A percentile compares a stretch with the other conserved stretches of the same genome.
Evolutionary conservation across 2,329 filamentous ascomycete genomes (phyloP).

Genomic region (Colletotrichum filicis): DNA sequence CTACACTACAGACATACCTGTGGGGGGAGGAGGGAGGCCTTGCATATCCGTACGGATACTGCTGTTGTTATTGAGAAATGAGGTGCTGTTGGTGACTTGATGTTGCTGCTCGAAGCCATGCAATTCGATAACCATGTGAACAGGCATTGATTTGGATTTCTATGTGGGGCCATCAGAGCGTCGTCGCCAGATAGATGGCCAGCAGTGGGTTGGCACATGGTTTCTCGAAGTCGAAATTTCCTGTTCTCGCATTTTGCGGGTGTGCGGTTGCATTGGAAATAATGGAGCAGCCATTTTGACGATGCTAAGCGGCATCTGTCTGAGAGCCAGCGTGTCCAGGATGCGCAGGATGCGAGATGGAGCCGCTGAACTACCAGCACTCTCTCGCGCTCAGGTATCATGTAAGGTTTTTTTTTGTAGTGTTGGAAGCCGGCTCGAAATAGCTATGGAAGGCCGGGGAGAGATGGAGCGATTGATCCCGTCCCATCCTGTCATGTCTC

Average conservation of each 20-base stretch:
- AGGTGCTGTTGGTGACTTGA: not conserved
- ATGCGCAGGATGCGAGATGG: constrained; percentile 22
- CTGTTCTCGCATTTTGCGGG: constrained; percentile 16
- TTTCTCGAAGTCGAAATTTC: constrained; percentile 7
- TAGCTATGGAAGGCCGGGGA: constrained; percentile 4
- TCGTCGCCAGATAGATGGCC: constrained; percentile 25
- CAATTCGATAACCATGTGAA: constrained; percentile 21
- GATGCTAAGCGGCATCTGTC: constrained; percentile 25
- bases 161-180: constrained; percentile 23
- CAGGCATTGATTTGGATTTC: constrained; percentile 35
- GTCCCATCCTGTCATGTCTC: not conserved
- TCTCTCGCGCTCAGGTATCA: not conserved
- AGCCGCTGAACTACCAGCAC: not conserved
- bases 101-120: constrained; percentile 23
- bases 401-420: not conserved
- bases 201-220: constrained; percentile 19
- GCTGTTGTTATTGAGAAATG: not conserved
- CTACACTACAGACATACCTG: constrained; percentile 1
- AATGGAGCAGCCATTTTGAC: constrained; percentile 20
- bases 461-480: constrained; percentile 16
- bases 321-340: constrained; percentile 9
- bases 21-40: not conserved
- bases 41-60: constrained; percentile 2
- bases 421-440: constrained; percentile 10
- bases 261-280: constrained; percentile 29